These are phyloP conservation scores for Mimosa pudica DNA, from an alignment of 306 rosid species.

Conservation along the genomic window DNA sequence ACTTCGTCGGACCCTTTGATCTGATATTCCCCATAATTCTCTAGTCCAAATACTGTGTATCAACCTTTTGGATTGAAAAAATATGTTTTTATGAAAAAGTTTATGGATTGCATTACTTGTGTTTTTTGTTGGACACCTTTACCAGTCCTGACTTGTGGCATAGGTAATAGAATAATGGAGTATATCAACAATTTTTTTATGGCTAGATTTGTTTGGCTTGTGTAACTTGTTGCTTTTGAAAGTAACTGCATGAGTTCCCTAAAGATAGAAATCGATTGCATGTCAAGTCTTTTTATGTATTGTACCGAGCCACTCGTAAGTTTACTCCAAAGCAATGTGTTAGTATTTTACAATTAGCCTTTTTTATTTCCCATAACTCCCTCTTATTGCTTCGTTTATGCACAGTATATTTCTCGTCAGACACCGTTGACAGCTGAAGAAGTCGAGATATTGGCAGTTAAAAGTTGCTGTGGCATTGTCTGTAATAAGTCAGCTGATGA, in stretches of 20 bases:
- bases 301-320: neutral
- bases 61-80: neutral
- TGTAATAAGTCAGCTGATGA: constrained; percentile 41
- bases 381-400: constrained; percentile 25
- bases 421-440: constrained; percentile 65
- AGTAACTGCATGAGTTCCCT: neutral
- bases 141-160: neutral
- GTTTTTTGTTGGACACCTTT: neutral
- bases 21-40: neutral
- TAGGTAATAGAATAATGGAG: neutral
- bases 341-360: neutral
- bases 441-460: constrained; percentile 69
- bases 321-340: neutral
- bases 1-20: constrained; percentile 25
- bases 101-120: neutral
- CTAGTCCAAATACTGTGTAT: neutral
- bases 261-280: neutral
- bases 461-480: constrained; percentile 38
- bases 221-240: neutral
- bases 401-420: constrained; percentile 69
- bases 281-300: neutral
- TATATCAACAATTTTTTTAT: neutral
- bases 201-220: neutral
- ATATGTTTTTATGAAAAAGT: neutral
- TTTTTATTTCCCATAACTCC: neutral